phyloP scores from a whole-genome alignment of 1,284 basidiomycete species.

The Trametes sp. region DNA sequence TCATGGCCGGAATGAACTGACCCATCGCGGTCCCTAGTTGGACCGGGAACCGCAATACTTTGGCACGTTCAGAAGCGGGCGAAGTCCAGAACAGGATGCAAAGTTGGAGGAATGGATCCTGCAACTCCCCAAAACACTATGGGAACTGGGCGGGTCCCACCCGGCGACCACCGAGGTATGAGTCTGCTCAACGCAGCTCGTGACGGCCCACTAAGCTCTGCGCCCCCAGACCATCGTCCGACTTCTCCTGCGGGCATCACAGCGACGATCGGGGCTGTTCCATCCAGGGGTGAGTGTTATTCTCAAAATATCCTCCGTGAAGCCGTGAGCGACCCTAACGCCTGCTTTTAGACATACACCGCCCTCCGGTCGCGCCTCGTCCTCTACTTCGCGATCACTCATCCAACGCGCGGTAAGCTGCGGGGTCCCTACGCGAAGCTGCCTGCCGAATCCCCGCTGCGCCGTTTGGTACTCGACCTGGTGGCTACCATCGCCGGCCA shows the following conservation, averaged over 20 bases:
- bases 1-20: no score
- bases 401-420: conserved; percentile 72
- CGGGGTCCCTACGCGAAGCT: conserved; percentile 80
- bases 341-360: conserved; percentile 47
- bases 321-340: no score
- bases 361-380: conserved; percentile 64
- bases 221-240: conserved; percentile 60
- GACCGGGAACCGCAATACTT: conserved; percentile 62
- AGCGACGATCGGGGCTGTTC: conserved; percentile 58
- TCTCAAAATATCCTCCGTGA: neutral
- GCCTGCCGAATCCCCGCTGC: conserved; percentile 44
- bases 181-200: neutral
- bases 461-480: conserved; percentile 58
- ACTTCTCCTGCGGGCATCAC: conserved; percentile 66
- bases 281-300: conserved; percentile 49
- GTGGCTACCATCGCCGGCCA: conserved; percentile 36
- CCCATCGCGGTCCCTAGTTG: conserved; percentile 52
- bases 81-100: conserved; percentile 42
- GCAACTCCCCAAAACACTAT: conserved; percentile 79
- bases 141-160: conserved; percentile 79
- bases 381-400: conserved; percentile 81
- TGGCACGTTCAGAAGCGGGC: conserved; percentile 55
- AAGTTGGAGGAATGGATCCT: conserved; percentile 68
- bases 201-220: neutral
- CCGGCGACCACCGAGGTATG: conserved; percentile 61